These are phyloP conservation scores for Cucumis sativus DNA, from an alignment of 306 rosid genomes.

Conservation along the genomic window Cucumber_9930_V3 NC_026657.2:31821501-31822000, in stretches of 20 bases:
- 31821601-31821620: not conserved
- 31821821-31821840: not conserved
- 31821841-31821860: not conserved
- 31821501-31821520: no score
- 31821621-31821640: not conserved
- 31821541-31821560: not conserved
- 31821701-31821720: not conserved
- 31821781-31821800: not conserved
- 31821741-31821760: not conserved
- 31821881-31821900: not conserved
- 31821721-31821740: not conserved
- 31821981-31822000: conserved; percentile 95
- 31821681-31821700: not conserved
- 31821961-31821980: conserved; percentile 99
- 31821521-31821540: no score
- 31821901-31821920: not conserved
- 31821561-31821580: not conserved
- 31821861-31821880: not conserved
- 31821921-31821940: conserved; percentile 14
- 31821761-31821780: not conserved
- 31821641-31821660: not conserved
- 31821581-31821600: not conserved
- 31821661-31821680: not conserved
- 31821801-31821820: not conserved
- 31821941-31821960: conserved; percentile 95